Percentiles rank a stretch among this genome's conserved stretches.
phyloP scores from a whole-genome alignment of 805 yeast genomes.

The Saccharomycopsis fermentans region DNA sequence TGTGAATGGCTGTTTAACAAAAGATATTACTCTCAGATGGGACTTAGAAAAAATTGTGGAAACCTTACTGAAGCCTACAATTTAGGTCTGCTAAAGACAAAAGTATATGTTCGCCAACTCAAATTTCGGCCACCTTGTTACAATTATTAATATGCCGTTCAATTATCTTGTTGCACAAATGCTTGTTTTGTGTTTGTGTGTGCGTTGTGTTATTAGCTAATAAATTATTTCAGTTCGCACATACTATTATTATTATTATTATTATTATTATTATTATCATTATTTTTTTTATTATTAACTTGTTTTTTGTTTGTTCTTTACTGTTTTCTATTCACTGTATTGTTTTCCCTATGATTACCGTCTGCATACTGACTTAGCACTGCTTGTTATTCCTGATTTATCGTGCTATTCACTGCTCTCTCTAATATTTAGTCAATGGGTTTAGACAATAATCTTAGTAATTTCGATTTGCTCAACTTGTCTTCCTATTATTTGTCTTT shows the following conservation, averaged over 20 bases:
- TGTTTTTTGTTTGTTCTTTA: background rate
- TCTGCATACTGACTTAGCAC: too few relatives aligned
- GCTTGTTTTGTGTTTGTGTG: background rate
- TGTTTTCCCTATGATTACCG: background rate
- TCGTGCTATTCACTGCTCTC: background rate
- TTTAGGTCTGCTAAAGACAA: background rate
- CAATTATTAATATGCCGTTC: background rate
- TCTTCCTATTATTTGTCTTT: background rate
- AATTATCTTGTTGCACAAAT: background rate
- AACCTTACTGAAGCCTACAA: conserved; percentile 1
- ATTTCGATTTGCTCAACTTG: background rate
- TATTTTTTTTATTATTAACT: background rate
- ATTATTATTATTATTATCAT: too few relatives aligned
- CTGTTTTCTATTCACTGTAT: background rate
- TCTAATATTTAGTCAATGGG: too few relatives aligned
- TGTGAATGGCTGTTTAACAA: conserved; percentile 44
- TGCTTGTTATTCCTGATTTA: background rate
- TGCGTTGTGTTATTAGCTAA: background rate
- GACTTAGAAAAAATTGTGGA: conserved; percentile 28
- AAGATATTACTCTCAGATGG: conserved; percentile 43
- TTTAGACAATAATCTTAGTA: background rate
- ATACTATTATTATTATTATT: background rate
- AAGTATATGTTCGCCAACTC: background rate
- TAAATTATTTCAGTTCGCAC: background rate
- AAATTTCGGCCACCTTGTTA: background rate